Base-by-base conservation (phyloP, 768 basidiomycete genomes). In the Auriscalpium orientale region DNA sequence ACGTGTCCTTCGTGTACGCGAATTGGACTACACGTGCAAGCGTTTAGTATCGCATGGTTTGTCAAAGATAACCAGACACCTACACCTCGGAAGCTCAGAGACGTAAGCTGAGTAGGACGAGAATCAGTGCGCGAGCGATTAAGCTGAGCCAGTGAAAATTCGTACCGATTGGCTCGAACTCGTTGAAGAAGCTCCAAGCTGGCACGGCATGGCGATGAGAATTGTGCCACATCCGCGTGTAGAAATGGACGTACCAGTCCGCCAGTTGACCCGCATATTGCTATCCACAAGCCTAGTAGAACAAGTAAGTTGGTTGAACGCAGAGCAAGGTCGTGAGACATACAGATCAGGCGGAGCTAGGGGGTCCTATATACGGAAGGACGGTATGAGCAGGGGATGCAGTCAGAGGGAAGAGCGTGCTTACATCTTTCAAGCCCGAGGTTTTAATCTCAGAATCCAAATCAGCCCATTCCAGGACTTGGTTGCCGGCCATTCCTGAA, bases 241-340 rank as follows among this genome's bases (percentile, higher is more conserved):
- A 5, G 28, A 28, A 28, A 37, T 40, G 34, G 15, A 52, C 34
- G 46, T 56, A 69, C 67, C 68, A 11, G 61, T 71, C n/a, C 70
- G 58, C 70, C 70, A 71, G 56, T 69, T 67, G 57, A 65, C 58
- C 68, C 82, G 72, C 59, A 83, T 64, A 54, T 77, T 74, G 16
- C 74, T 77, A 34, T 64, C 63, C 15, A 72, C 63, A 18, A 71
- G 66, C 28, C 67, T 70, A 28, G 28, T 28, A 28, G 15, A 48
- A 16, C 37, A 28, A 57, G n/a, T 58, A 4, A 63, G 43, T 21
- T n/a, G 21, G 11, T 9, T 36, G 46, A 20, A 36, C 16, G 35
- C 22, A 55, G 10, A 37, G 21, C 16, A 57, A 28, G 28, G 20
- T 15, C 34, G 44, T 28, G 28, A 7, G 7, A 64, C 71, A 62